Conservation (phyloP, 768 basidiomycete genomes). For the Amanita exitialis region DNA sequence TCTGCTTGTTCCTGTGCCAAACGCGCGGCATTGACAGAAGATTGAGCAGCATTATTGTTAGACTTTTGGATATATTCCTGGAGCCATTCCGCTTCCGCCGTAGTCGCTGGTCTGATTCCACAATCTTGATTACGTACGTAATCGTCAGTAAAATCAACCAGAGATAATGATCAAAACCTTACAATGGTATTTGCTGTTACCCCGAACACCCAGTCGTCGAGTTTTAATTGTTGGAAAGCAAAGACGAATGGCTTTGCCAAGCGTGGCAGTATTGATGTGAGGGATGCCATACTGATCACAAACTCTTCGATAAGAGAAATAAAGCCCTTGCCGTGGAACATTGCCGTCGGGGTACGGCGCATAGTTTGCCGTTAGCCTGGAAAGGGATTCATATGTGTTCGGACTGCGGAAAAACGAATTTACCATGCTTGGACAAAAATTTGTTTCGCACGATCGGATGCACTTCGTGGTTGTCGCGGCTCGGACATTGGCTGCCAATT, state of each 20-base stretch:
- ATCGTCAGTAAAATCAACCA: constrained; percentile 9
- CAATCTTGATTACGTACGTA: constrained; percentile 51
- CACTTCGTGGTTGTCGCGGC: constrained; percentile 86
- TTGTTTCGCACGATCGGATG: constrained; percentile 85
- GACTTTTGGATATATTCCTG: constrained; percentile 89
- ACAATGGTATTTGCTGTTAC: constrained; percentile 97
- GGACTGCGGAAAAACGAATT: constrained; percentile 17
- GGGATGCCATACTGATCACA: constrained; percentile 91
- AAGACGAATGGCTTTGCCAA: constrained; percentile 89
- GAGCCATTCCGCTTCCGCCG: constrained; percentile 84
- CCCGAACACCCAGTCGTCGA: constrained; percentile 81
- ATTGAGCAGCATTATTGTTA: constrained; percentile 75
- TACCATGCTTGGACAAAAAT: constrained; percentile 92
- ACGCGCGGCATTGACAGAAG: constrained; percentile 66
- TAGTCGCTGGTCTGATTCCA: constrained; percentile 86
- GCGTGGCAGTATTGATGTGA: constrained; percentile 91
- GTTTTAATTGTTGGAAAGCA: constrained; percentile 96
- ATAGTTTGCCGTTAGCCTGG: constrained; percentile 82
- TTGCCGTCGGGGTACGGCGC: constrained; percentile 88
- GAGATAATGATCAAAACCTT: constrained; percentile 15
- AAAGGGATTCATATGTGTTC: constrained; percentile 8
- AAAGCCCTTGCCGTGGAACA: constrained; percentile 88
- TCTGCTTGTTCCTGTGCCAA: constrained; percentile 65
- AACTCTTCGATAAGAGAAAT: constrained; percentile 85
- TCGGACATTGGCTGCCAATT: constrained; percentile 78